phyloP scores from a whole-genome alignment of 768 basidiomycete genomes.

The Trametes cingulata region DNA sequence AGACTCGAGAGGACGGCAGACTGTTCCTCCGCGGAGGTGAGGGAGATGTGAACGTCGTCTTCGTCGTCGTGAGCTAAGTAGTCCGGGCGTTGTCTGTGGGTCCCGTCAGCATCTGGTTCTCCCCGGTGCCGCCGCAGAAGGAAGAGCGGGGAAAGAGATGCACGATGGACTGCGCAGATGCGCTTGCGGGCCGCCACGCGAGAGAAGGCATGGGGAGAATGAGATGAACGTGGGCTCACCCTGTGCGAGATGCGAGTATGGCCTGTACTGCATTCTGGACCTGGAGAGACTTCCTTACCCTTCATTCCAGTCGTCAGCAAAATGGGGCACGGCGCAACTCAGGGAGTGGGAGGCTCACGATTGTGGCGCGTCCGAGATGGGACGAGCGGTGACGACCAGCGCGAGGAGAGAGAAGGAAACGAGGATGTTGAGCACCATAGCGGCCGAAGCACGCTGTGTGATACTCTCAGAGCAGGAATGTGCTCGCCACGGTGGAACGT shows the following conservation, averaged over 20 bases:
- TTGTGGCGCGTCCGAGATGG: conserved; percentile 33
- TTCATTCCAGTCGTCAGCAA: not conserved
- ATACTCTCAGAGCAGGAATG: conserved; percentile 1
- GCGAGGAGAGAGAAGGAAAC: conserved; percentile 42
- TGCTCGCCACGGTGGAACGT: conserved; percentile 17
- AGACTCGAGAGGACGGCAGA: conserved; percentile 33
- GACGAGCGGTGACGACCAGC: conserved; percentile 47
- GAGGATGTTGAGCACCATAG: conserved; percentile 42
- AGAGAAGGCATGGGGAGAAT: not conserved
- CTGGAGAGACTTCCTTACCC: conserved; percentile 25
- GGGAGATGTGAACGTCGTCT: conserved; percentile 33
- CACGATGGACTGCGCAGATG: not conserved
- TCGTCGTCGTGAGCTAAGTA: conserved; percentile 21
- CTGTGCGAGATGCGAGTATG: conserved; percentile 37
- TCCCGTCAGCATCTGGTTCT: not conserved
- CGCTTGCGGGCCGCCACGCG: not conserved
- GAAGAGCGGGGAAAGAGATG: not conserved
- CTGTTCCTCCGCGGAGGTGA: conserved; percentile 34
- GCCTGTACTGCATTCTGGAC: conserved; percentile 38
- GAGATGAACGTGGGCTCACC: conserved; percentile 30
- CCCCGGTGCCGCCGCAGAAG: not conserved
- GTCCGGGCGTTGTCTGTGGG: conserved; percentile 21
- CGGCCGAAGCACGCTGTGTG: conserved; percentile 7
- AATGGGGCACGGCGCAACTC: not conserved
- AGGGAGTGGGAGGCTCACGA: conserved; percentile 29